Conservation (phyloP, 2,329 filamentous ascomycete genomes). For the Penicillium sp. region DNA sequence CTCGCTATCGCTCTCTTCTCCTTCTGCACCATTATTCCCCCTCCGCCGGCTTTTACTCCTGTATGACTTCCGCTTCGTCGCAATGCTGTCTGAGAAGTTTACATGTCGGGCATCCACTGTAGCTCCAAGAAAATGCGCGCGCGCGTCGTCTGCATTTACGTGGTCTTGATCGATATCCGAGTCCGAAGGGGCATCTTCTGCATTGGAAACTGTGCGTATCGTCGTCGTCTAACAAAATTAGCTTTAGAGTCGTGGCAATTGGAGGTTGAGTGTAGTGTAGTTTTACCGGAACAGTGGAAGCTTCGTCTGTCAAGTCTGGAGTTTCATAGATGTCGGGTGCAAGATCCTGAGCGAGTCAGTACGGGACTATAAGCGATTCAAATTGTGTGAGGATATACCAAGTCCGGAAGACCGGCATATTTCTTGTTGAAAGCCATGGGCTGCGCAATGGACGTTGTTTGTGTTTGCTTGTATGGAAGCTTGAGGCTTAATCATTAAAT, state of each 20-base stretch:
- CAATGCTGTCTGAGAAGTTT: conserved; percentile 89
- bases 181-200: conserved; percentile 56
- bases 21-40: conserved; percentile 54
- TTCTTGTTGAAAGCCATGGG: conserved; percentile 77
- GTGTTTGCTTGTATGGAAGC: conserved; percentile 3
- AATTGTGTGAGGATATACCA: conserved; percentile 57
- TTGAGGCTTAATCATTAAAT: neutral
- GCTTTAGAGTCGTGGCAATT: conserved; percentile 44
- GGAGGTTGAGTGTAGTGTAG: conserved; percentile 28
- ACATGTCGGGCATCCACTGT: conserved; percentile 77
- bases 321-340: conserved; percentile 97
- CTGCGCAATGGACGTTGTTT: conserved; percentile 15
- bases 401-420: conserved; percentile 79
- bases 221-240: conserved; percentile 48
- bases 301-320: conserved; percentile 87
- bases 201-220: conserved; percentile 61
- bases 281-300: conserved; percentile 79
- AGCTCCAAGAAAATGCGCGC: conserved; percentile 76
- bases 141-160: conserved; percentile 77
- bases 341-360: conserved; percentile 66
- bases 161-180: conserved; percentile 76
- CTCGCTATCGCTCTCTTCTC: conserved; percentile 77
- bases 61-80: conserved; percentile 82
- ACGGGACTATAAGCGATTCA: neutral
- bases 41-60: conserved; percentile 71